Conservation (phyloP, 495 filamentous ascomycete genomes). For the Astrothelium macrocarpum region DNA sequence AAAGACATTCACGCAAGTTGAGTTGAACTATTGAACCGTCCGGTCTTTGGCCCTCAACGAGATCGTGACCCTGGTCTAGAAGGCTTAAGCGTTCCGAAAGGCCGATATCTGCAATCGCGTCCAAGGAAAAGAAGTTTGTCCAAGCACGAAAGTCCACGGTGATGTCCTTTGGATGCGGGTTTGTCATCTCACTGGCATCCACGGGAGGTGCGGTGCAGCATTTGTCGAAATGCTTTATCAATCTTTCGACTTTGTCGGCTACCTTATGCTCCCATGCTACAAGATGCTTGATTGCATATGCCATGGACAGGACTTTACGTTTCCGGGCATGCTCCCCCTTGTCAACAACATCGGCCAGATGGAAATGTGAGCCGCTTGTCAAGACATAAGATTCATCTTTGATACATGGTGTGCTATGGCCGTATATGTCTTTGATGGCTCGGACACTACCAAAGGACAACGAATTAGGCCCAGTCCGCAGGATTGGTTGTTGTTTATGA, state of each 20-base stretch:
- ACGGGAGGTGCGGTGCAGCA: constrained; percentile 17
- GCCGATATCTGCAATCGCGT: constrained; percentile 31
- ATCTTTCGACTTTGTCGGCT: constrained; percentile 39
- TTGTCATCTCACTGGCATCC: background rate
- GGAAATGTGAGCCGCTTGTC: constrained; percentile 35
- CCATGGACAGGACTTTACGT: constrained; percentile 42
- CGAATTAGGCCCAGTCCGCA: constrained; percentile 45
- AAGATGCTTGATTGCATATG: constrained; percentile 46
- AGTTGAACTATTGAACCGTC: constrained; percentile 36
- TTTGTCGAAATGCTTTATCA: constrained; percentile 21
- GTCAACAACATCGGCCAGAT: constrained; percentile 42
- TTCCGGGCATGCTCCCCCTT: constrained; percentile 40
- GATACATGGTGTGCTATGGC: constrained; percentile 41
- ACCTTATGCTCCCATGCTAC: constrained; percentile 49
- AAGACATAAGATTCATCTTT: constrained; percentile 41
- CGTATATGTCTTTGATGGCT: constrained; percentile 49
- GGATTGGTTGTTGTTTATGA: constrained; percentile 38
- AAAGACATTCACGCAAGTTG: constrained; percentile 39
- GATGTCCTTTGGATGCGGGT: constrained; percentile 15
- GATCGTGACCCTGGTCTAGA: constrained; percentile 39
- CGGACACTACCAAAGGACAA: constrained; percentile 39
- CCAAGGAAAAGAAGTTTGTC: constrained; percentile 39
- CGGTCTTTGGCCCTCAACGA: constrained; percentile 31
- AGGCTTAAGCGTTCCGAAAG: constrained; percentile 44
- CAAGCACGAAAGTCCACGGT: constrained; percentile 38